Conservation (phyloP, 1,284 basidiomycete genomes). For the Puccinia triticina region DNA sequence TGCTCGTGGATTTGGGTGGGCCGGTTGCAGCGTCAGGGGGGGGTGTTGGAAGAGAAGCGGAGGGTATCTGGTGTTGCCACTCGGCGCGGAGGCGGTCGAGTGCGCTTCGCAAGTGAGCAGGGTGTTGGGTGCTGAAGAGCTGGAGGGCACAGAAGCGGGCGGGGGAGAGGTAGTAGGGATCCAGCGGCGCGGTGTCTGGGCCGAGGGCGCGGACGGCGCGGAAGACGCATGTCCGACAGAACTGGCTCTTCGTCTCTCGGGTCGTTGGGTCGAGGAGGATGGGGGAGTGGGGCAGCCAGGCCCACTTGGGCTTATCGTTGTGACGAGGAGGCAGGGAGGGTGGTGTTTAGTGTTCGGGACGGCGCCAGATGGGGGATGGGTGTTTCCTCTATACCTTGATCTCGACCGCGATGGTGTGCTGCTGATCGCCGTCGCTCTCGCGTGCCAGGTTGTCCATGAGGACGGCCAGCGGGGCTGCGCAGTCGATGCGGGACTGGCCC, state of each 20-base stretch:
- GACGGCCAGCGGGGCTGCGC: background rate
- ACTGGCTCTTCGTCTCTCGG: background rate
- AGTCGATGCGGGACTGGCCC: background rate
- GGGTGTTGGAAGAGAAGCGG: background rate
- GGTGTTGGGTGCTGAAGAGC: conserved; percentile 2
- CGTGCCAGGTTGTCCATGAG: conserved; percentile 31
- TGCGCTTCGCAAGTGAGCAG: background rate
- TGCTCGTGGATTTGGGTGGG: background rate
- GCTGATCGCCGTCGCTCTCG: background rate
- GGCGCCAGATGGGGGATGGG: too few relatives aligned
- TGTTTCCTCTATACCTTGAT: conserved; percentile 24
- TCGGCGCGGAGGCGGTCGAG: conserved; percentile 18
- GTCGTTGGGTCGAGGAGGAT: background rate
- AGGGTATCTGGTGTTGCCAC: background rate
- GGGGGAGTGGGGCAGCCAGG: background rate
- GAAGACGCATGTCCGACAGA: conserved; percentile 46
- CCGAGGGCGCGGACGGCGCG: conserved; percentile 15
- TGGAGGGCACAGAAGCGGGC: conserved; percentile 34
- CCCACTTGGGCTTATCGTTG: conserved; percentile 42
- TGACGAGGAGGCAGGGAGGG: background rate
- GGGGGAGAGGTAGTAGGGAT: conserved; percentile 28
- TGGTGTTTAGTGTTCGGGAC: too few relatives aligned
- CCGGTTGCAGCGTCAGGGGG: background rate
- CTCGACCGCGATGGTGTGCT: conserved; percentile 14
- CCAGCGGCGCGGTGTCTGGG: background rate